phyloP scores from a whole-genome alignment of 495 filamentous ascomycete genomes.

The Hypoxylon rickii region DNA sequence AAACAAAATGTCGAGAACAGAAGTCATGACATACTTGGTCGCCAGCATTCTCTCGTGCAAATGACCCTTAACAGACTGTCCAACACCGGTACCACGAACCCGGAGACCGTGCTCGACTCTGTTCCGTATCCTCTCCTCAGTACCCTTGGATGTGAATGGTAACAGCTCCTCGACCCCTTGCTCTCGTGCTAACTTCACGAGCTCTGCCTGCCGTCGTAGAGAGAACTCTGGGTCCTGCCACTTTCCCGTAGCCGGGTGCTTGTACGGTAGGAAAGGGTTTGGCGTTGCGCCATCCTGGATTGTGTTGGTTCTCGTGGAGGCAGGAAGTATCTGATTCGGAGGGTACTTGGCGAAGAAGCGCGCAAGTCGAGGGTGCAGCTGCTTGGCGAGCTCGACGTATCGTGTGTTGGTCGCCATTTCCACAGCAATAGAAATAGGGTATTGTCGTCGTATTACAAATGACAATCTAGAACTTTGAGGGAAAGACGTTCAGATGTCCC shows the following conservation, averaged over 20 bases:
- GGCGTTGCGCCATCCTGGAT: conserved; percentile 49
- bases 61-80: conserved; percentile 94
- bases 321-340: conserved; percentile 59
- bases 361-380: conserved; percentile 73
- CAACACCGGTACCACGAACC: conserved; percentile 88
- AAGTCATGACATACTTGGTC: conserved; percentile 59
- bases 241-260: conserved; percentile 70
- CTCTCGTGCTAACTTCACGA: conserved; percentile 81
- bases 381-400: conserved; percentile 64
- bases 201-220: conserved; percentile 84
- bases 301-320: conserved; percentile 37
- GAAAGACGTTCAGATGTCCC: conserved; percentile 2
- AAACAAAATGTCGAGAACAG: neutral
- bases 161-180: conserved; percentile 84
- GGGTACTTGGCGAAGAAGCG: conserved; percentile 91
- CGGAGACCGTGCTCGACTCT: conserved; percentile 73
- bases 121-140: conserved; percentile 66
- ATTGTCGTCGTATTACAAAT: no score
- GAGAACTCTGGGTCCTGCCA: conserved; percentile 84
- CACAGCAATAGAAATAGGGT: no score
- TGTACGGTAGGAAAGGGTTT: conserved; percentile 78
- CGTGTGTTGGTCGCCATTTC: conserved; percentile 23
- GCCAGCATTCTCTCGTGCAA: conserved; percentile 87
- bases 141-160: conserved; percentile 76
- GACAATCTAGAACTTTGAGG: neutral